Conservation (phyloP, 495 filamentous ascomycete species). For the Penicillium waksmanii region DNA sequence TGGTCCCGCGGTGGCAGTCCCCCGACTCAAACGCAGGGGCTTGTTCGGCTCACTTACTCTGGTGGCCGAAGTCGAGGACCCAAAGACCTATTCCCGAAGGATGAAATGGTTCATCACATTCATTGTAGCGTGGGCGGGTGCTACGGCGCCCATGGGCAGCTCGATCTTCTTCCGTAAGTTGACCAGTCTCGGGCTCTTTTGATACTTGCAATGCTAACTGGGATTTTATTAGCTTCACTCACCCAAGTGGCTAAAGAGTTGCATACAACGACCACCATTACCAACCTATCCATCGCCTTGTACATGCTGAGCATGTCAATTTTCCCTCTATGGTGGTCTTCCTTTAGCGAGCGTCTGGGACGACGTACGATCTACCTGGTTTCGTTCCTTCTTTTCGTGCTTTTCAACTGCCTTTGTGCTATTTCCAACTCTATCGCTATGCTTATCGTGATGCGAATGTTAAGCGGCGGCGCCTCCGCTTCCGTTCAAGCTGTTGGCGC, state of each 20-base stretch:
- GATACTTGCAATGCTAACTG: background rate
- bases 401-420: conserved; percentile 76
- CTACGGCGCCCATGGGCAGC: conserved; percentile 81
- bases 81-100: conserved; percentile 69
- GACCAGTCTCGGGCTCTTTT: background rate
- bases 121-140: conserved; percentile 74
- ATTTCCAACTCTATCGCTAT: conserved; percentile 77
- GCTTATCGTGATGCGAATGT: conserved; percentile 82
- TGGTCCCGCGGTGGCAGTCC: conserved; percentile 50
- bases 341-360: conserved; percentile 82
- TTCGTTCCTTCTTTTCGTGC: conserved; percentile 78
- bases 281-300: conserved; percentile 81
- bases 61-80: conserved; percentile 80
- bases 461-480: conserved; percentile 82
- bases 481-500: conserved; percentile 92
- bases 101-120: conserved; percentile 88
- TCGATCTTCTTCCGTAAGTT: conserved; percentile 80
- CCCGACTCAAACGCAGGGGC: conserved; percentile 70
- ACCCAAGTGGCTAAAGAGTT: conserved; percentile 69
- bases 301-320: conserved; percentile 93
- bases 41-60: conserved; percentile 72
- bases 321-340: conserved; percentile 94
- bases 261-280: conserved; percentile 65
- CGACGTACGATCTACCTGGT: conserved; percentile 83
- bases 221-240: conserved; percentile 62